Evolutionary conservation across 208 protist species (phyloP).

Genomic region (Perkinsela sp.): DNA sequence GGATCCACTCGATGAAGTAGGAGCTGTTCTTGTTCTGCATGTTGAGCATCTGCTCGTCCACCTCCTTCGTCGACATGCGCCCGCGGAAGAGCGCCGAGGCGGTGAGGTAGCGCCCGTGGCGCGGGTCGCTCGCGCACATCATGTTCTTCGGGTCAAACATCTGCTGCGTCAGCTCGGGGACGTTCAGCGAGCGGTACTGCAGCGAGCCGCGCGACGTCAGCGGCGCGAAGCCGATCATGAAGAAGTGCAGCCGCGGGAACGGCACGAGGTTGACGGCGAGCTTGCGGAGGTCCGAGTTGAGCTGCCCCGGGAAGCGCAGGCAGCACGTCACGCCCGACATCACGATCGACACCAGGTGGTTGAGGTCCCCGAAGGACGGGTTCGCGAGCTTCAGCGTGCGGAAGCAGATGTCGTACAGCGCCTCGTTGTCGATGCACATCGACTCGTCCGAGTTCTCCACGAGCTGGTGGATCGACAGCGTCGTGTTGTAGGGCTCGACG

Average conservation of each 20-base stretch:
- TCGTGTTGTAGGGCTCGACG: slow-evolving; percentile 89
- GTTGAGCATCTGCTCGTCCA: slow-evolving; percentile 79
- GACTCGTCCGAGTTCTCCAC: slow-evolving; percentile 86
- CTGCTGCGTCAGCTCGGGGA: slow-evolving; percentile 82
- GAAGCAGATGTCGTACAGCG: slow-evolving; percentile 94
- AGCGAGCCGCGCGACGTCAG: slow-evolving; percentile 49
- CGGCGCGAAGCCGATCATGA: slow-evolving; percentile 85
- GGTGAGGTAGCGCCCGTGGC: slow-evolving; percentile 21
- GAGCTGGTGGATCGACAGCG: slow-evolving; percentile 86
- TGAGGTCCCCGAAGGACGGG: slow-evolving; percentile 71
- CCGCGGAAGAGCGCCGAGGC: slow-evolving; percentile 67
- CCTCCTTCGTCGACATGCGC: slow-evolving; percentile 79
- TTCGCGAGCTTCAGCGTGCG: slow-evolving; percentile 80
- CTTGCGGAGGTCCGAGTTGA: slow-evolving; percentile 84
- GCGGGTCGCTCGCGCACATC: slow-evolving; percentile 62
- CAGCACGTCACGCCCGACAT: slow-evolving; percentile 82
- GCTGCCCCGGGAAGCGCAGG: slow-evolving; percentile 84
- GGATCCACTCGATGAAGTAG: slow-evolving; percentile 83
- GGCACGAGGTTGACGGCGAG: slow-evolving; percentile 88
- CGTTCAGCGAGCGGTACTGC: slow-evolving; percentile 58
- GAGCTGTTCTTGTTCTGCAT: slow-evolving; percentile 76
- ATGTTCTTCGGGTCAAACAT: slow-evolving; percentile 94
- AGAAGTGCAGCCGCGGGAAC: slow-evolving; percentile 94
- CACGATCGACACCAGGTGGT: slow-evolving; percentile 64
- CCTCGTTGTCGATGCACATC: slow-evolving; percentile 93